Percentiles rank a stretch among this genome's conserved stretches.
phyloP scores from a whole-genome alignment of 768 basidiomycete species.

The Polyporus arcularius region DNA sequence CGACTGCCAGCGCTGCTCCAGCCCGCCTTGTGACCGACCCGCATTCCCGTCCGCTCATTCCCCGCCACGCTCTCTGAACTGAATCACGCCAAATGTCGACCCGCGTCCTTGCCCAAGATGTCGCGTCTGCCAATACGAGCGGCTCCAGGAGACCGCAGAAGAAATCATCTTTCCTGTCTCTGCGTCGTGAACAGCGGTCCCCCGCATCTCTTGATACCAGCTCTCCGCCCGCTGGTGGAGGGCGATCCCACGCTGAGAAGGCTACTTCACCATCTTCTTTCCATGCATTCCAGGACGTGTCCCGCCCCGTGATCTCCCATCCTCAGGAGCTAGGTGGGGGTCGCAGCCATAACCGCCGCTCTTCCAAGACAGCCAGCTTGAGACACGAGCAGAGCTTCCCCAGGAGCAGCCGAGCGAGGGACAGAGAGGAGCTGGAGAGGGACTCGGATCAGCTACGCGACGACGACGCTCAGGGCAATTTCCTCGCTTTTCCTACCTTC shows the following conservation, averaged over 20 bases:
- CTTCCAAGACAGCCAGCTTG: conserved; percentile 22
- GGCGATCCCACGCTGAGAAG: conserved; percentile 17
- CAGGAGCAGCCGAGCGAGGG: conserved; percentile 5
- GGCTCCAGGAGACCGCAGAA: conserved; percentile 47
- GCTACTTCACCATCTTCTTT: conserved; percentile 23
- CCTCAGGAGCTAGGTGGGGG: conserved; percentile 11
- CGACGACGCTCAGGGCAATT: conserved; percentile 4
- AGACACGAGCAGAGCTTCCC: conserved; percentile 18
- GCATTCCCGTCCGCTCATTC: conserved; percentile 24
- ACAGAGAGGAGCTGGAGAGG: conserved; percentile 5
- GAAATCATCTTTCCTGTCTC: conserved; percentile 59
- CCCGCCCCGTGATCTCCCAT: conserved; percentile 21
- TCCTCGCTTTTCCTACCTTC: conserved; percentile 17
- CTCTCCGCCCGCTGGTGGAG: conserved; percentile 3
- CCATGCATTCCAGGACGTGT: conserved; percentile 22
- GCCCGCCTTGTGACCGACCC: neutral
- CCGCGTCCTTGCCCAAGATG: conserved; percentile 9
- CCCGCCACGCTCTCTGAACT: conserved; percentile 18
- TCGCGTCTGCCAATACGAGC: conserved; percentile 21
- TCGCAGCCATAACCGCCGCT: conserved; percentile 17
- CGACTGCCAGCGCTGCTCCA: conserved; percentile 8
- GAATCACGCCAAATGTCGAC: conserved; percentile 16
- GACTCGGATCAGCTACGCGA: neutral
- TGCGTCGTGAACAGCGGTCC: conserved; percentile 32
- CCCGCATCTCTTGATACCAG: conserved; percentile 13